Evolutionary conservation across 2,329 filamentous ascomycete species (phyloP), one percentile per base, ranked within the genome.

Genomic region (Lecanicillium sp.): DNA sequence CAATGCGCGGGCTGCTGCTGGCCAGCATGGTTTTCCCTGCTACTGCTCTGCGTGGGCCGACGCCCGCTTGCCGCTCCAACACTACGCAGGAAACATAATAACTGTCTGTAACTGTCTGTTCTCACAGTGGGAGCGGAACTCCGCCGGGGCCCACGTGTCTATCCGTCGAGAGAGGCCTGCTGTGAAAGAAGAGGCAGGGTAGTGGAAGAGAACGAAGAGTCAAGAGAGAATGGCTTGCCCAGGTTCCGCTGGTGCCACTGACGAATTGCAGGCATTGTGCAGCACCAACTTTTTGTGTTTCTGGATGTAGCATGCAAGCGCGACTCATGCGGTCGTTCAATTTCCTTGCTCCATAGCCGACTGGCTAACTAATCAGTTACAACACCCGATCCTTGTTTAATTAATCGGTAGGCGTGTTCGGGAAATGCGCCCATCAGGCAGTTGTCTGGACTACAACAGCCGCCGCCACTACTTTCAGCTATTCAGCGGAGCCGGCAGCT

Each of bases 371-470:
- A n/a, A n/a, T n/a, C n/a, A n/a, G n/a, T n/a, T n/a, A n/a, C n/a
- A n/a, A n/a, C n/a, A n/a, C n/a, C n/a, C 12, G 27, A 41, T 19
- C 39, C 26, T 23, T 15, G 17, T 30, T 35, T 8, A 23, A 12
- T 5, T 17, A 29, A 23, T 38, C 26, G 24, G 33, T 14, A 4
- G 10, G 17, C 20, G 5, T 9, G 24, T 17, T 38, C 43, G 43
- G 35, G 19, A 45, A 45, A 14, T 45, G 33, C 17, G 43, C 43
- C 12, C n/a, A 45, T 30, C 33, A 45, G 43, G 43, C n/a, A 23
- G 38, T 45, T 2, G n/a, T 30, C 17, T 30, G 14, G 15, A 20
- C 30, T 6, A 5, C 5, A 15, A 17, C 12, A 33, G 12, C 30
- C 30, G 14, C 30, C 15, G 29, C 27, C 40, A 24, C 14, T 12